Evolutionary conservation across 164 flowering plant species (phyloP), one percentile per base, ranked within the genome.

Genomic region (Chimonanthus salicifolius): DNA sequence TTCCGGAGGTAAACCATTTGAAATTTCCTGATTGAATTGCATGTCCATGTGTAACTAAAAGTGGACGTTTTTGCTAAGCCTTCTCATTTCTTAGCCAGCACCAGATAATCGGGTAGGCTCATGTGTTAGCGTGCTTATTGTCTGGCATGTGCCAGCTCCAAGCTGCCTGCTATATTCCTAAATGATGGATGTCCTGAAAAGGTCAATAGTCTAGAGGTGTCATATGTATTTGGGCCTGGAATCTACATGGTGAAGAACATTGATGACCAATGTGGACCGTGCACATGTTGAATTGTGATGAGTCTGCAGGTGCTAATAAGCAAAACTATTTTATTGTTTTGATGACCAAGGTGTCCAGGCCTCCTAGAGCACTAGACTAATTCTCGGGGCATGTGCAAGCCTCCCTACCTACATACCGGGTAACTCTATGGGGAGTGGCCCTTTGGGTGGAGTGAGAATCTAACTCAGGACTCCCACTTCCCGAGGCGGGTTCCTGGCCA

Each of bases 1-100:
- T 86, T 95, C 49, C 89, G 91, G 70, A 90, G 99, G 99, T 94
- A 87, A 69, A 72, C 20, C 16, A 44, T 69, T 46, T 48, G 47
- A 33, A 44, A 45, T 65, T 47, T 15, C 20, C 43, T 68, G 9
- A 47, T 6, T n/a, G 58, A 18, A n/a, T 68, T 47, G 3, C 68
- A 65, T 8, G 15, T 43, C 70, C 60, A 54, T 54, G 16, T 9
- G 16, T 54, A n/a, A 54, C 16, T 54, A 54, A n/a, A n/a, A 54
- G 60, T 54, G 4, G 60, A 33, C 2, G 33, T 1, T 3, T 54
- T 6, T 54, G 60, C 60, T 54, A 7, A n/a, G 60, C 60, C 60
- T 54, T 13, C 60, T 51, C 60, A 54, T 4, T 13, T 33, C 33
- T n/a, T 54, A 54, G 13, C 10, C 60, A 54, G 16, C 60, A 11